Base-by-base conservation (phyloP, 1,284 basidiomycete genomes). In the Trichosporon faecale region DNA sequence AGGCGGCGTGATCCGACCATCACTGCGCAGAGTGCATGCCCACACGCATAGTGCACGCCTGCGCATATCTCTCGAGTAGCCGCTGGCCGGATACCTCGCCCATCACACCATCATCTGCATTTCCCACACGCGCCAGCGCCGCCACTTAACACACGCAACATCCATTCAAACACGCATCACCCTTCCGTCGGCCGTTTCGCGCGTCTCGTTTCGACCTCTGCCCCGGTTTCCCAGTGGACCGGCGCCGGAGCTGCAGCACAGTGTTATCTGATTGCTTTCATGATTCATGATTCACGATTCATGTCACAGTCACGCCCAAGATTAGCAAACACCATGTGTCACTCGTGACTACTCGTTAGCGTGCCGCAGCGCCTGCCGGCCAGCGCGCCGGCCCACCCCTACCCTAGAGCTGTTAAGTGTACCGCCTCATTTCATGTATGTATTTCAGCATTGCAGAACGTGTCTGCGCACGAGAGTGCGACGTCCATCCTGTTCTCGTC, bases 231-330 rank as follows among this genome's bases (percentile, higher is more conserved):
- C 18, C 40, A 5, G 16, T 2, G 18, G 7, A 7, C 18, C 21
- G 21, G 18, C n/a, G n/a, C 46, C 16, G 9, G 21, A 11, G 23
- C 49, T 52, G 21, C 49, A 21, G 21, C 49, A 12, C 35, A 52
- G 49, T 52, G 49, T 52, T 52, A 52, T 52, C 49, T 52, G 49
- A 52, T 52, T 65, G 25, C 64, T 44, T 64, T 16, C 35, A 25
- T 25, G 18, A n/a, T 65, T n/a, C 23, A 12, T 25, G 14, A 12
- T 37, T 37, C 27, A 14, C 21, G 35, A 23, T 21, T 23, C 63
- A 46, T 46, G 44, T 46, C 6, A 23, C 49, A 1, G 49, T 52
- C 49, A 52, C 49, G 21, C 49, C 6, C 1, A 9, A 52, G 49
- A 52, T 52, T 52, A 52, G 49, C 49, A 23, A 46, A 46, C 44